These are phyloP conservation scores for Elymus sibiricus DNA, from an alignment of 176 grass and related monocot species.

Conservation along the genomic window DNA sequence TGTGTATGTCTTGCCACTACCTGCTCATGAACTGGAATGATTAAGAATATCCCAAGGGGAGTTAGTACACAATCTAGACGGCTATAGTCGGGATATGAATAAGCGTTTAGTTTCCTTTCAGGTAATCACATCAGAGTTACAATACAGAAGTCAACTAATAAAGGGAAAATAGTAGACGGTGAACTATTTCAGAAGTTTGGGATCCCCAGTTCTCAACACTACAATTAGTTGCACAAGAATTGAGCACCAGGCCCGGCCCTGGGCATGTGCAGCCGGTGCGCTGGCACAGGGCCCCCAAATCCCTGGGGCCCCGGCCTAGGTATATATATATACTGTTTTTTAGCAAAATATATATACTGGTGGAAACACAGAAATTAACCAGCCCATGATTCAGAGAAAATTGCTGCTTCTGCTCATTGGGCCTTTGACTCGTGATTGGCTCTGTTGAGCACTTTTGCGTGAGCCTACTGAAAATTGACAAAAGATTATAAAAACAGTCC, in stretches of 20 bases:
- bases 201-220: neutral
- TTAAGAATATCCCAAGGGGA: constrained; percentile 1
- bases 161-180: neutral
- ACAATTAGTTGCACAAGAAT: neutral
- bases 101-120: neutral
- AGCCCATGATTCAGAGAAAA: too few relatives aligned
- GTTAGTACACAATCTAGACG: neutral
- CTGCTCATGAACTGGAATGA: constrained; percentile 39
- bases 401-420: too few relatives aligned
- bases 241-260: neutral
- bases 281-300: too few relatives aligned
- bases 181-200: neutral
- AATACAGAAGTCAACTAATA: neutral
- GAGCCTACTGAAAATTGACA: neutral
- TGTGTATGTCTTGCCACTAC: constrained; percentile 97
- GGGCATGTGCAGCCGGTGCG: too few relatives aligned
- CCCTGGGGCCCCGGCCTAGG: too few relatives aligned
- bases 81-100: neutral
- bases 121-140: constrained; percentile 5
- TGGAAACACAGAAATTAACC: too few relatives aligned
- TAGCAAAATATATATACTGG: too few relatives aligned
- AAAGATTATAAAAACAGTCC: neutral
- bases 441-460: neutral
- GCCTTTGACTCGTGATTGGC: too few relatives aligned
- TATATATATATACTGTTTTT: too few relatives aligned